Conservation (phyloP, 345 rosid species). For the Isatis tinctoria region DNA sequence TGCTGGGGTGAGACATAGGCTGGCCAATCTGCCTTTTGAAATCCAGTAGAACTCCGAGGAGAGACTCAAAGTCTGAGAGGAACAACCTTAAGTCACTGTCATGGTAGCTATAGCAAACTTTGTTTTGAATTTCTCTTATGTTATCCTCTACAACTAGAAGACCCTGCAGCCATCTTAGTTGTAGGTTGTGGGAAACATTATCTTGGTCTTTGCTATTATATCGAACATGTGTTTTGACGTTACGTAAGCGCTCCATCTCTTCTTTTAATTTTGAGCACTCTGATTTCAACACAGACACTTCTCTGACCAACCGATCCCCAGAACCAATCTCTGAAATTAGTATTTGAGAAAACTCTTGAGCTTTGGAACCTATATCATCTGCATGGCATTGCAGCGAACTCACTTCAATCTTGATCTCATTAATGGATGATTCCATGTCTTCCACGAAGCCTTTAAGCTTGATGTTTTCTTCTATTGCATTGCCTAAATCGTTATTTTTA, state of each 20-base stretch:
- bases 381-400: constrained; percentile 65
- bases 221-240: constrained; percentile 36
- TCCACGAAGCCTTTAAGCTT: constrained; percentile 80
- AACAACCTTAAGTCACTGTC: constrained; percentile 60
- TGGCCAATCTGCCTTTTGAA: constrained; percentile 65
- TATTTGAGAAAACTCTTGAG: constrained; percentile 59
- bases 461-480: constrained; percentile 64
- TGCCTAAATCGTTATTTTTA: constrained; percentile 60
- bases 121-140: constrained; percentile 65
- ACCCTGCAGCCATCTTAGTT: constrained; percentile 61
- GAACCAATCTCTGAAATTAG: constrained; percentile 81
- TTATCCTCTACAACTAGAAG: constrained; percentile 66
- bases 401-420: constrained; percentile 70
- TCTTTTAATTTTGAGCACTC: constrained; percentile 75
- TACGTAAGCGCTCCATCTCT: constrained; percentile 52
- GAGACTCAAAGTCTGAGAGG: constrained; percentile 59
- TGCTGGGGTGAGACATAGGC: constrained; percentile 36
- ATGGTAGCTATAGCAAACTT: constrained; percentile 56
- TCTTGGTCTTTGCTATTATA: constrained; percentile 36
- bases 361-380: constrained; percentile 63
- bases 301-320: constrained; percentile 64
- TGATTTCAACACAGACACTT: constrained; percentile 71
- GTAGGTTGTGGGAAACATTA: constrained; percentile 43
- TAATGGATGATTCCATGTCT: constrained; percentile 70
- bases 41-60: constrained; percentile 58